phyloP scores from a whole-genome alignment of 306 rosid genomes.

The Medicago lupulina region DNA sequence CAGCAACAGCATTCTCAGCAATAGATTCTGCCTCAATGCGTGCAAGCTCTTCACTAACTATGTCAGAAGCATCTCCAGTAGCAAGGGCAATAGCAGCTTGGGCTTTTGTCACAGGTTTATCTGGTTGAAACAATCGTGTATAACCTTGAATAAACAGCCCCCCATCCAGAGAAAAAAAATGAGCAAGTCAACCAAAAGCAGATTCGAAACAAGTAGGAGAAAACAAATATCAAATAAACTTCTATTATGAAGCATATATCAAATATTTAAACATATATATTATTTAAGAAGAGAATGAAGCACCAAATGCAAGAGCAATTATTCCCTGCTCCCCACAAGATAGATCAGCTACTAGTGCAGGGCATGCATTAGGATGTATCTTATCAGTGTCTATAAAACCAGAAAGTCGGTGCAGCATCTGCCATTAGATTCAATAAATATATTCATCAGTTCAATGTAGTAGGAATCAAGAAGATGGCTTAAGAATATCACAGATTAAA shows the following conservation, averaged over 20 bases:
- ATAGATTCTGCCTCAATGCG: slow-evolving; percentile 96
- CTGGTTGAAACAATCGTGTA: slow-evolving; percentile 90
- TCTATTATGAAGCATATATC: not conserved
- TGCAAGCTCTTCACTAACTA: slow-evolving; percentile 91
- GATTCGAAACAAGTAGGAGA: slow-evolving; percentile 11
- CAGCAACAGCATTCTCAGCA: slow-evolving; percentile 95
- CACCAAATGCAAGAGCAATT: slow-evolving; percentile 94
- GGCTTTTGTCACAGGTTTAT: slow-evolving; percentile 93
- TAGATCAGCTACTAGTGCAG: slow-evolving; percentile 95
- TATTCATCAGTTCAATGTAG: slow-evolving; percentile 40
- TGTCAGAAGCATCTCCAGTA: slow-evolving; percentile 91
- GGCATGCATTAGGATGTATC: slow-evolving; percentile 96
- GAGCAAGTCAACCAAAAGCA: slow-evolving; percentile 12
- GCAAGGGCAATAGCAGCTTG: slow-evolving; percentile 99
- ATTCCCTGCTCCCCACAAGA: slow-evolving; percentile 91
- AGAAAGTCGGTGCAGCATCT: slow-evolving; percentile 78
- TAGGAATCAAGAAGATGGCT: slow-evolving; percentile 36
- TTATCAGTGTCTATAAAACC: slow-evolving; percentile 91
- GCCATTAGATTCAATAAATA: slow-evolving; percentile 48
- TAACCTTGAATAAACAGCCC: slow-evolving; percentile 65
- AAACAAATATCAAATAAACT: slow-evolving; percentile 18
- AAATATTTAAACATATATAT: slow-evolving; percentile 3
- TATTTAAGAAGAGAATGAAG: slow-evolving; percentile 34
- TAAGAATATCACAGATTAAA: slow-evolving; percentile 39
- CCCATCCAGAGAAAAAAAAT: slow-evolving; percentile 12